Base-by-base conservation (phyloP, 768 basidiomycete genomes). In the Agaricus bisporus region DNA sequence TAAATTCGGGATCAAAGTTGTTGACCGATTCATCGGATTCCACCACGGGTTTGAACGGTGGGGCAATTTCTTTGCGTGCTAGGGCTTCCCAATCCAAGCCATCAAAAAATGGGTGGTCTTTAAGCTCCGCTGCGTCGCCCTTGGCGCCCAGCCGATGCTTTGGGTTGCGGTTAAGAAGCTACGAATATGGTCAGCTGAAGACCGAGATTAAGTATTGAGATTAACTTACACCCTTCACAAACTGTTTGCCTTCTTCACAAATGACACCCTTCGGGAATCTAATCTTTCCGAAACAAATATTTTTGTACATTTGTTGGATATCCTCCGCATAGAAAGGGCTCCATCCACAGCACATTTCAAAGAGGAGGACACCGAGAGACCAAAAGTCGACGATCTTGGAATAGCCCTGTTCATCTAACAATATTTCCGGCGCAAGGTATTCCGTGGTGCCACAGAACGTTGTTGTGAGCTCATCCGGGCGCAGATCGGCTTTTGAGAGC, bases 301-400 rank as follows among this genome's bases (percentile, higher is more conserved):
- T 93, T 77, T 94, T 94, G 75, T 99, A 99, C 97, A 99, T 99
- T 71, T 95, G 91, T 67, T 99, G 95, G 4, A 93, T 97, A 65
- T 99, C 97, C 64, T 99, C 97, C 15, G 95, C 95, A 64, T 98
- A 99, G 73, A 98, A 99, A 39, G 97, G 97, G 65, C 90, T 93
- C 97, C 97, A 98, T 5, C 97, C 97, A 61, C 97, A 99, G 63
- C 97, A 98, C 97, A 99, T 99, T 72, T 99, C 97, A 66, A 98
- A 99, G 20, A 99, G 76, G 29, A 99, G 76, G 1, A 98, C 97
- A 32, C 95, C 95, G 17, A 98, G 73, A 44, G 87, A 90, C 95
- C 97, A 99, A 67, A 98, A 99, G 67, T 99, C 97, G 60, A 99
- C 97, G 46, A 97, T 85, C 71, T 98, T 98, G 43, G 90, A 92